A percentile compares a stretch with the other conserved stretches of the same genome.
Evolutionary conservation across 192 early-diverging fungal genomes (phyloP).

Genomic region (Backusella sp.): DNA sequence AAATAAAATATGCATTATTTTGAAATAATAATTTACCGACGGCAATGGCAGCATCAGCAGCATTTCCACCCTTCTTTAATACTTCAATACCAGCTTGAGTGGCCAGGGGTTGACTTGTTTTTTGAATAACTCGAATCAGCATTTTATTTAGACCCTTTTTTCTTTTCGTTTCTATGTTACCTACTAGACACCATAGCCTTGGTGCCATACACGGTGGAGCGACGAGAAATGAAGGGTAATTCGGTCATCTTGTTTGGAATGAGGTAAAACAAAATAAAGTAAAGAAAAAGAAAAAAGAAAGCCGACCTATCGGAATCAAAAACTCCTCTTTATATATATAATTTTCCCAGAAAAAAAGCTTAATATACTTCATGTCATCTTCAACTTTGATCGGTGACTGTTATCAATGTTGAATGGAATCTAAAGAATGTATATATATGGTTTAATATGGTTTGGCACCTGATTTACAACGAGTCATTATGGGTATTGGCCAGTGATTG

Average conservation of each 20-base stretch:
- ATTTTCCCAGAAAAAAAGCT: not conserved
- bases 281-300: not conserved
- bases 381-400: too few species aligned
- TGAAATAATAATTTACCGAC: slow-evolving; percentile 16
- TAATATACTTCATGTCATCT: too few species aligned
- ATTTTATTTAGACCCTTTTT: not conserved
- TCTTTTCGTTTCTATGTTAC: slow-evolving; percentile 13
- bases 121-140: not conserved
- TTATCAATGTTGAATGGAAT: too few species aligned
- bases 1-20: not conserved
- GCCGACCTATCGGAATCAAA: not conserved
- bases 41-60: slow-evolving; percentile 68
- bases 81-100: slow-evolving; percentile 62
- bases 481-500: too few species aligned
- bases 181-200: slow-evolving; percentile 63
- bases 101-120: slow-evolving; percentile 66
- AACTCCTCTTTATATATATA: not conserved
- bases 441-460: too few species aligned
- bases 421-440: too few species aligned
- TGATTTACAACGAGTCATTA: too few species aligned
- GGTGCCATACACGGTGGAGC: slow-evolving; percentile 55
- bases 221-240: slow-evolving; percentile 41
- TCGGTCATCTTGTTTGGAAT: not conserved
- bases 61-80: slow-evolving; percentile 71
- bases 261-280: not conserved